phyloP scores from a whole-genome alignment of 441 rosid genomes.

The Pelargonium cotyledonis region DNA sequence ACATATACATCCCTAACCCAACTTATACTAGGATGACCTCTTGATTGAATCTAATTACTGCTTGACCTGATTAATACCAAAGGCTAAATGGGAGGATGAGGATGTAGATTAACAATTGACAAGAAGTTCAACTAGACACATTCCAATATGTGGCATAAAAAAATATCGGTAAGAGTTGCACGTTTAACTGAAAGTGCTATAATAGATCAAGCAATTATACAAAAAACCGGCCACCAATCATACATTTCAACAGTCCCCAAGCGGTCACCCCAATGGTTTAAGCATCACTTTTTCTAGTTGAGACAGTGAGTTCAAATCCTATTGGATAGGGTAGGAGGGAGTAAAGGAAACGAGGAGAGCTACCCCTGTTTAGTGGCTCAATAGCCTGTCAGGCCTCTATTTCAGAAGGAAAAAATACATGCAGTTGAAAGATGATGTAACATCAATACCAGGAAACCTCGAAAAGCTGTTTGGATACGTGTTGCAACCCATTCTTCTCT shows the following conservation, averaged over 20 bases:
- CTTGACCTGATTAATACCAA: background rate
- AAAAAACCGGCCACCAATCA: background rate
- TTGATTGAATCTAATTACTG: background rate
- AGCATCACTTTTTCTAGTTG: too few species aligned
- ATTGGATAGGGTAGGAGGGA: too few species aligned
- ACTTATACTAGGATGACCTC: background rate
- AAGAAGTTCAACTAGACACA: background rate
- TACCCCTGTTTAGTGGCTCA: too few species aligned
- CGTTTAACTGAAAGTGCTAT: background rate
- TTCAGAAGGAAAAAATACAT: too few species aligned
- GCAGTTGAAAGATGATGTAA: background rate
- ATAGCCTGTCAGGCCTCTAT: too few species aligned
- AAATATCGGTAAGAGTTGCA: background rate
- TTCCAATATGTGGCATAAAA: background rate
- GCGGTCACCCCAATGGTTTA: too few species aligned
- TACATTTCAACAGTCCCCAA: background rate
- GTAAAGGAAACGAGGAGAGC: too few species aligned
- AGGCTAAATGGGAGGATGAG: background rate
- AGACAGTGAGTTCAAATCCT: too few species aligned
- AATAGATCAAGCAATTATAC: background rate
- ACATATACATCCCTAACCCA: background rate
- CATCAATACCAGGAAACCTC: constrained; percentile 76
- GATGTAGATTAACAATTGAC: background rate
- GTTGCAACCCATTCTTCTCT: constrained; percentile 71
- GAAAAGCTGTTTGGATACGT: constrained; percentile 79